Conservation (phyloP, 805 yeast species). For the Saccharomycopsis capsularis region DNA sequence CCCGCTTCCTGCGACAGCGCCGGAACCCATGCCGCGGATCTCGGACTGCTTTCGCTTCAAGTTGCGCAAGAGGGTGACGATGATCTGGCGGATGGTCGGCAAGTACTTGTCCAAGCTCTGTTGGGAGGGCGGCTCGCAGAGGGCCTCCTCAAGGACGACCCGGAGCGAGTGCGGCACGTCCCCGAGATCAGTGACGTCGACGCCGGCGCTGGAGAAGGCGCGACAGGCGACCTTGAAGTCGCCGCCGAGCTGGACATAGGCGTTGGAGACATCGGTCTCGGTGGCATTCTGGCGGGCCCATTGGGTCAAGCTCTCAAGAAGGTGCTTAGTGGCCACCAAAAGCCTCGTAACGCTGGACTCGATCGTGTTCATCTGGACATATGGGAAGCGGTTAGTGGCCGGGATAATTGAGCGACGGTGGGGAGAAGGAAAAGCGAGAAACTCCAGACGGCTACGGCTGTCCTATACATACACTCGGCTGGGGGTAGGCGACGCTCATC, state of each 20-base stretch:
- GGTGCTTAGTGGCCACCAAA: conserved; percentile 80
- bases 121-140: conserved; percentile 79
- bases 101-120: conserved; percentile 71
- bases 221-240: conserved; percentile 83
- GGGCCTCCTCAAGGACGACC: conserved; percentile 73
- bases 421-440: no score
- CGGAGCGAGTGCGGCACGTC: conserved; percentile 85
- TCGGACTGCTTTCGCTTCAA: conserved; percentile 71
- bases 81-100: conserved; percentile 80
- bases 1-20: conserved; percentile 8
- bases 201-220: conserved; percentile 71
- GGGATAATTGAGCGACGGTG: no score
- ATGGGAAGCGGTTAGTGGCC: no score
- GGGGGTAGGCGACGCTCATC: no score
- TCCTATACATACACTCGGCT: no score
- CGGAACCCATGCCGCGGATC: conserved; percentile 34
- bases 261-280: conserved; percentile 81
- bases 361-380: conserved; percentile 39
- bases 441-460: no score
- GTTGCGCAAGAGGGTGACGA: conserved; percentile 70
- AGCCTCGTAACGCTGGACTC: conserved; percentile 75
- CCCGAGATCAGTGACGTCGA: conserved; percentile 76
- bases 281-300: conserved; percentile 84
- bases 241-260: conserved; percentile 87
- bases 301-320: conserved; percentile 76